Conservation (phyloP, 2,329 filamentous ascomycete genomes). For the Colletotrichum endophyticum region DNA sequence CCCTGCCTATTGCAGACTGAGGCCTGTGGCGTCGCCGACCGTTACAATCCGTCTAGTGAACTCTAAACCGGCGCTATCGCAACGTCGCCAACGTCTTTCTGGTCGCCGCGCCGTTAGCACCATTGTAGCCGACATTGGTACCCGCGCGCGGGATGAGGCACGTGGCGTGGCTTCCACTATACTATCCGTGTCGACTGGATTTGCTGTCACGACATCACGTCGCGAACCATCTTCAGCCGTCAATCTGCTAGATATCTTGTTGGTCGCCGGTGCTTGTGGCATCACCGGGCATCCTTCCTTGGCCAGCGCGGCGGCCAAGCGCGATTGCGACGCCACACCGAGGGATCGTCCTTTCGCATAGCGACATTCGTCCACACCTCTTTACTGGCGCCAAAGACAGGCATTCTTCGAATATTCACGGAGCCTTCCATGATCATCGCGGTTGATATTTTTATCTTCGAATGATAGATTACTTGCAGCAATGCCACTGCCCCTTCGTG, state of each 20-base stretch:
- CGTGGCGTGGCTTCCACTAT: conserved; percentile 1
- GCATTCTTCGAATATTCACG: neutral
- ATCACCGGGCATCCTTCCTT: neutral
- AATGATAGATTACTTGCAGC: neutral
- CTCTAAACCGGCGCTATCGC: neutral
- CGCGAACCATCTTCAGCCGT: neutral
- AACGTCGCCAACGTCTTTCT: conserved; percentile 2
- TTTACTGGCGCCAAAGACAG: neutral
- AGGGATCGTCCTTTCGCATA: neutral
- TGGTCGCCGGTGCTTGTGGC: neutral
- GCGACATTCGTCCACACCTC: neutral
- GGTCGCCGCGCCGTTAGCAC: neutral
- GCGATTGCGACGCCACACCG: neutral
- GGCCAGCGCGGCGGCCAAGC: neutral
- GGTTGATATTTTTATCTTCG: neutral
- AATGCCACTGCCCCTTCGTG: neutral
- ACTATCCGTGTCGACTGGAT: neutral
- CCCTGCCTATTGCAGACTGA: neutral
- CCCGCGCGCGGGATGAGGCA: neutral
- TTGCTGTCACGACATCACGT: neutral
- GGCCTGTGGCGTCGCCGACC: neutral
- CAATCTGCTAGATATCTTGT: neutral
- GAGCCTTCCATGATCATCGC: neutral
- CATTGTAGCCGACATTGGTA: neutral
- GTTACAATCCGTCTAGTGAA: neutral